phyloP scores from a whole-genome alignment of 495 filamentous ascomycete species.

The Daldinia loculata region DNA sequence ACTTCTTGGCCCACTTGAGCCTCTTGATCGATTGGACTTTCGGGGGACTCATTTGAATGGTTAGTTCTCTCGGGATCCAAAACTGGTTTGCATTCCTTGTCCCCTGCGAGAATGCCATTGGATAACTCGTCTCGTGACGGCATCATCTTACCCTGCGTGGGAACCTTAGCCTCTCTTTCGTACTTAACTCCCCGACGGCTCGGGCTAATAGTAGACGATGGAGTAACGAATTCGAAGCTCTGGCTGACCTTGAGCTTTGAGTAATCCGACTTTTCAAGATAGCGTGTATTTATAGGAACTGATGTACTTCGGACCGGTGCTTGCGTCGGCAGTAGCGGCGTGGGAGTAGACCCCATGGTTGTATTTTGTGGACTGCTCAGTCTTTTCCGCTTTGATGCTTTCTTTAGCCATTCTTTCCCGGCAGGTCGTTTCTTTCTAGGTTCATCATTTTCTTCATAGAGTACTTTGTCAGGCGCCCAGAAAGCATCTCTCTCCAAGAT shows the following conservation, averaged over 20 bases:
- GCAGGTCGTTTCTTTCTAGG: slow-evolving; percentile 35
- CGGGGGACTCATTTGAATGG: background rate
- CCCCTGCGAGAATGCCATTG: background rate
- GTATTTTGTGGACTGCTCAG: slow-evolving; percentile 27
- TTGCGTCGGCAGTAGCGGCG: slow-evolving; percentile 16
- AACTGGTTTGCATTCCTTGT: background rate
- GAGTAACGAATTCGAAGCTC: slow-evolving; percentile 42
- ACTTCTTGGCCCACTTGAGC: background rate
- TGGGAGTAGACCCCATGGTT: slow-evolving; percentile 30
- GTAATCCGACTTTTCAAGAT: background rate
- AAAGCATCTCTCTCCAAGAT: slow-evolving; percentile 39
- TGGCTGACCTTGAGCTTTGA: slow-evolving; percentile 8
- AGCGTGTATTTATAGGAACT: background rate
- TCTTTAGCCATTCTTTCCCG: slow-evolving; percentile 40
- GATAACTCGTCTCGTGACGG: background rate
- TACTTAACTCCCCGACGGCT: slow-evolving; percentile 1
- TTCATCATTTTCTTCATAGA: background rate
- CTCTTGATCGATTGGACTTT: background rate
- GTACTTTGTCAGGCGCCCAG: slow-evolving; percentile 38
- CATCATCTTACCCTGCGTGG: background rate
- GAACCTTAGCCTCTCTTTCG: background rate
- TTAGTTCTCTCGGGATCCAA: background rate
- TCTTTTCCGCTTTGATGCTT: slow-evolving; percentile 35
- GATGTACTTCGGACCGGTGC: slow-evolving; percentile 13
- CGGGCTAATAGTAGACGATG: slow-evolving; percentile 34